phyloP scores from a whole-genome alignment of 768 basidiomycete genomes.

The Collybiopsis confluens region DNA sequence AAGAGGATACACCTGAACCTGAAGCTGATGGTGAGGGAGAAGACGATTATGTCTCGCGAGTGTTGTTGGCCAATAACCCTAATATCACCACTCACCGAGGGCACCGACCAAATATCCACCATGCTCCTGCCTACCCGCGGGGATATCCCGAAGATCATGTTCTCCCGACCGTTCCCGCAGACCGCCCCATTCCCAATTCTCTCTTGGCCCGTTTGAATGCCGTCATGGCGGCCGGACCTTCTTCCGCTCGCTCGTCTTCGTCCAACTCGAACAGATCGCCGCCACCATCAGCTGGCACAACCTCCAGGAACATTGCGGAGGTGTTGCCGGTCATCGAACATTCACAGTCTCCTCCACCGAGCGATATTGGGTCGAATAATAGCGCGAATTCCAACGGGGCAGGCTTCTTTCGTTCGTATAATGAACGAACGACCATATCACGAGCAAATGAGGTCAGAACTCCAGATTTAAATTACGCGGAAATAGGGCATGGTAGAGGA shows the following conservation, averaged over 20 bases:
- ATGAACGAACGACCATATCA: conserved; percentile 37
- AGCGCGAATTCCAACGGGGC: conserved; percentile 54
- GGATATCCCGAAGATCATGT: not conserved
- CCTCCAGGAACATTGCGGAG: conserved; percentile 27
- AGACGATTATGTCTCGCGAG: conserved; percentile 25
- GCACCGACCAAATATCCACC: not conserved
- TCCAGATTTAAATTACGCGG: conserved; percentile 71
- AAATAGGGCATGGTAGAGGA: conserved; percentile 73
- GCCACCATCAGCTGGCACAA: not conserved
- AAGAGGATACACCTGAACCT: conserved; percentile 44
- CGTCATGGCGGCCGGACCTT: not conserved
- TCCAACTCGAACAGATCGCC: not conserved
- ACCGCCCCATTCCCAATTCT: conserved; percentile 2
- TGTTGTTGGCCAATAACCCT: conserved; percentile 21
- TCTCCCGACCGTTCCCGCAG: not conserved
- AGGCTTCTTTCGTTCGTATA: conserved; percentile 56
- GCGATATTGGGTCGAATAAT: conserved; percentile 54
- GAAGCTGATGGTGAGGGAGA: conserved; percentile 23
- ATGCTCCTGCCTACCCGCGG: not conserved
- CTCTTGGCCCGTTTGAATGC: conserved; percentile 7
- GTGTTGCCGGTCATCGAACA: conserved; percentile 61
- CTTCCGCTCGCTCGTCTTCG: not conserved
- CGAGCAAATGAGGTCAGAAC: conserved; percentile 55
- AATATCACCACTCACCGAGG: not conserved
- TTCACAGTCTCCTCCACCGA: conserved; percentile 54